A percentile compares a stretch with the other conserved stretches of the same genome.
phyloP scores from a whole-genome alignment of 495 filamentous ascomycete species.

The Xylaria telfairii region DNA sequence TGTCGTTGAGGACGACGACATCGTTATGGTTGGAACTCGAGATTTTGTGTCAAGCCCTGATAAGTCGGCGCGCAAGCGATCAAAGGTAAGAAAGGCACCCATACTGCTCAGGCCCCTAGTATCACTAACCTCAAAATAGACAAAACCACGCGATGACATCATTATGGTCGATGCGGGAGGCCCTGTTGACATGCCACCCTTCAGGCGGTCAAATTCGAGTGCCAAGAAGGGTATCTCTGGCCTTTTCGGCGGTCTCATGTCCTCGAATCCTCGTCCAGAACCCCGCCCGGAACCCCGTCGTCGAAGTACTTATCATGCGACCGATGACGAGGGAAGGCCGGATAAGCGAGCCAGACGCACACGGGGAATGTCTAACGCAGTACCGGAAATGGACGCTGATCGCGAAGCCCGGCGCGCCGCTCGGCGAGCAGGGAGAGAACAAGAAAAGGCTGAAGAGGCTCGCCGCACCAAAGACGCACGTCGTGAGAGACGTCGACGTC shows the following conservation, averaged over 20 bases:
- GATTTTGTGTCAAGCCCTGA: conserved; percentile 51
- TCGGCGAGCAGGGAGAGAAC: conserved; percentile 53
- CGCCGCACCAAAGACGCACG: conserved; percentile 51
- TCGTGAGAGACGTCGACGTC: conserved; percentile 50
- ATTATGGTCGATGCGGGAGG: conserved; percentile 45
- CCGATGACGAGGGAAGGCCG: conserved; percentile 46
- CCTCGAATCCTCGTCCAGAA: conserved; percentile 41
- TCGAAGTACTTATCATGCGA: conserved; percentile 49
- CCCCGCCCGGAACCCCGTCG: conserved; percentile 50
- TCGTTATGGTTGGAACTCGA: conserved; percentile 53
- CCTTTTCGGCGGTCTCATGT: conserved; percentile 51
- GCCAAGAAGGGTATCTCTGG: conserved; percentile 50
- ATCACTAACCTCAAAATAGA: conserved; percentile 36
- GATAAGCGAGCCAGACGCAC: conserved; percentile 34
- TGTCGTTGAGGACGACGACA: conserved; percentile 49
- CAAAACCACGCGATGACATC: conserved; percentile 46
- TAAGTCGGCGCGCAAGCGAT: conserved; percentile 49
- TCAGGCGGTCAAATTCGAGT: conserved; percentile 50
- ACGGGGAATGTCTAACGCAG: conserved; percentile 33
- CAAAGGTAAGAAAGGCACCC: conserved; percentile 43
- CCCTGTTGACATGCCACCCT: conserved; percentile 40
- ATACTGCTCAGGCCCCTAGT: background rate
- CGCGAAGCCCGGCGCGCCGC: conserved; percentile 61
- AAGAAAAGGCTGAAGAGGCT: conserved; percentile 56
- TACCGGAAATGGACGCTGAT: conserved; percentile 52